Conservation (phyloP, 306 rosid genomes). For the Ormosia semicastrata region DNA sequence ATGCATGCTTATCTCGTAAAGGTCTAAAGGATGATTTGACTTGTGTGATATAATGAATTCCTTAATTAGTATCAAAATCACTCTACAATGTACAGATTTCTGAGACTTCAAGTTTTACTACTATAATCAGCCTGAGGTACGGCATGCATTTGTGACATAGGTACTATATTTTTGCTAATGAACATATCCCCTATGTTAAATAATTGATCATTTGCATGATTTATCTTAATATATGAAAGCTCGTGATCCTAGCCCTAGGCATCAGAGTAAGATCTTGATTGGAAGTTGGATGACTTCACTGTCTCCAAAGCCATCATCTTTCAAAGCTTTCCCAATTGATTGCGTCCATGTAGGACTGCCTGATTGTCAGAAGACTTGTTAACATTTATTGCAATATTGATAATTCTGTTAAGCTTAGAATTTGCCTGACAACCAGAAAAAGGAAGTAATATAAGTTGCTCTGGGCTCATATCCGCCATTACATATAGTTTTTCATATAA, state of each 20-base stretch:
- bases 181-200: no score
- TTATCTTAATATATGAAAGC: no score
- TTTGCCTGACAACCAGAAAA: slow-evolving; percentile 49
- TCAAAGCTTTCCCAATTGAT: slow-evolving; percentile 55
- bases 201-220: no score
- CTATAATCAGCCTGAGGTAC: no score
- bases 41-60: not conserved
- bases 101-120: not conserved
- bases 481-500: not conserved
- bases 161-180: no score
- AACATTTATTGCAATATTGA: not conserved
- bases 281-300: slow-evolving; percentile 48
- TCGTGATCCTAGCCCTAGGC: no score
- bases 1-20: not conserved
- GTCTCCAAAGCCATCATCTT: slow-evolving; percentile 47
- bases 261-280: no score
- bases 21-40: not conserved
- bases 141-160: no score
- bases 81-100: not conserved
- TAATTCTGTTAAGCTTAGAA: slow-evolving; percentile 3
- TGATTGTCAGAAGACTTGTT: slow-evolving; percentile 39
- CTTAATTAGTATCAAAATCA: not conserved
- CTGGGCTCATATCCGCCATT: slow-evolving; percentile 69
- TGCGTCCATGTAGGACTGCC: slow-evolving; percentile 53
- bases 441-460: slow-evolving; percentile 40